Evolutionary conservation across 208 protist genomes (phyloP).

Genomic region (Blastocrithidia nonstop): DNA sequence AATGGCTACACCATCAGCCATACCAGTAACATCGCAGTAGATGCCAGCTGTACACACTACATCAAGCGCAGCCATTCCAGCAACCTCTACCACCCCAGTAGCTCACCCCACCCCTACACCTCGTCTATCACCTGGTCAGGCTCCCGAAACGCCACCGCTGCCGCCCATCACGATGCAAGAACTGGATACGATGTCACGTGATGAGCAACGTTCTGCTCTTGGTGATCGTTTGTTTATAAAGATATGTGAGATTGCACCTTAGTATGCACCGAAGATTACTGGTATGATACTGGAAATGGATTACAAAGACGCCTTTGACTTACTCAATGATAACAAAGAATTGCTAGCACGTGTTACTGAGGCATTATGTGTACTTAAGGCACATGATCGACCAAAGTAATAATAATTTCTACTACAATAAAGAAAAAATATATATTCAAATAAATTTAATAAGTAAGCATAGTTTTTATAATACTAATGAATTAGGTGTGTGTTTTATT

Average conservation of each 20-base stretch:
- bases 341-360: constrained; percentile 62
- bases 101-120: constrained; percentile 40
- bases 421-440: constrained; percentile 1
- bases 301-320: constrained; percentile 39
- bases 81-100: constrained; percentile 14
- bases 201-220: constrained; percentile 82
- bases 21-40: constrained; percentile 12
- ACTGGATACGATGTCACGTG: constrained; percentile 62
- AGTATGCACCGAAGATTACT: constrained; percentile 78
- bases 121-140: constrained; percentile 36
- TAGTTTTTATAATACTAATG: not conserved
- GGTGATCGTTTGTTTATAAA: constrained; percentile 82
- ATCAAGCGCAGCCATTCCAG: constrained; percentile 9
- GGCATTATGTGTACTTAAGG: constrained; percentile 62
- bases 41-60: constrained; percentile 8
- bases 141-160: constrained; percentile 64
- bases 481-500: too few species aligned
- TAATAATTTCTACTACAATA: not conserved
- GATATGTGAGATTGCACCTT: constrained; percentile 68
- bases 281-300: constrained; percentile 84
- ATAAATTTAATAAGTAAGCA: not conserved
- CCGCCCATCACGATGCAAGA: constrained; percentile 71
- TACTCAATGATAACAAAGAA: constrained; percentile 50
- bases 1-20: constrained; percentile 4
- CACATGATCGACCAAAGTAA: constrained; percentile 18